Conservation (phyloP, 805 yeast species). For the Candida gorgasii region DNA sequence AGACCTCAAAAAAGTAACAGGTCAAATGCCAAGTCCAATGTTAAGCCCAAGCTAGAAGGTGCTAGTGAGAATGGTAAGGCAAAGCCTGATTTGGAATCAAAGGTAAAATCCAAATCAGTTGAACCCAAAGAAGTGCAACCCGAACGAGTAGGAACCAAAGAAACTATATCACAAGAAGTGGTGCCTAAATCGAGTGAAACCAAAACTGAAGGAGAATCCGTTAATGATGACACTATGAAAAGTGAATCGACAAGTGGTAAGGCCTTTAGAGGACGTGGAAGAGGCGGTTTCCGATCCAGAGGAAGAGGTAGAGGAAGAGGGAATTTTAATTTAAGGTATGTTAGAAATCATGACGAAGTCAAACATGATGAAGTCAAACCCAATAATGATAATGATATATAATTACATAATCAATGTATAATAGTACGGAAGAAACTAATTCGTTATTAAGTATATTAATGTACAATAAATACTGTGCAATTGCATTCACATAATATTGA, state of each 20-base stretch:
- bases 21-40: background rate
- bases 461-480: constrained; percentile 8
- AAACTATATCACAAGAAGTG: too few relatives aligned
- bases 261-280: constrained; percentile 10
- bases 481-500: background rate
- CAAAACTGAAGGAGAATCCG: background rate
- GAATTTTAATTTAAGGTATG: constrained; percentile 27
- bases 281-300: constrained; percentile 18
- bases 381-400: constrained; percentile 1
- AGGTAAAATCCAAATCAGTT: background rate
- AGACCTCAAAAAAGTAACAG: background rate
- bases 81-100: background rate
- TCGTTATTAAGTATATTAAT: constrained; percentile 1
- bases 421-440: constrained; percentile 3
- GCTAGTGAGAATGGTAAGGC: background rate
- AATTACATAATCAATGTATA: constrained; percentile 14
- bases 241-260: background rate
- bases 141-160: too few relatives aligned
- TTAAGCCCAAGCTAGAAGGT: background rate
- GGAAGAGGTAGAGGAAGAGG: constrained; percentile 22
- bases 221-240: too few relatives aligned
- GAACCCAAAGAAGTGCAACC: background rate
- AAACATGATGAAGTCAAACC: background rate
- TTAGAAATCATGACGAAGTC: constrained; percentile 18
- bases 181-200: too few relatives aligned